A percentile compares a stretch with the other conserved stretches of the same genome.
Evolutionary conservation across 1,284 basidiomycete species (phyloP).

Genomic region (Uromyces viciae-fabae): DNA sequence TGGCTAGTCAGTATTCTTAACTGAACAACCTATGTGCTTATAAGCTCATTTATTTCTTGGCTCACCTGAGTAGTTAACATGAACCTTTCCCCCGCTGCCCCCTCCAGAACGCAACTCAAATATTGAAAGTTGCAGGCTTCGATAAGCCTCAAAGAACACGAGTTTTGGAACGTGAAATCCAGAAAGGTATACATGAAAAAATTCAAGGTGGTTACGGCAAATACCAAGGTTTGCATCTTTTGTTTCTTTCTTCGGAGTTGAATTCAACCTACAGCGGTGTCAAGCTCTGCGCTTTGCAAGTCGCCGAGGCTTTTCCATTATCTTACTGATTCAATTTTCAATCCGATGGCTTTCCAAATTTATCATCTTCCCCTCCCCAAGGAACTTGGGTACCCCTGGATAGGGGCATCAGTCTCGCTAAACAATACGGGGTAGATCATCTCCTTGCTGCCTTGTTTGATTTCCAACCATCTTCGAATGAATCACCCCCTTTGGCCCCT

Average conservation of each 20-base stretch:
- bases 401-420: conserved; percentile 76
- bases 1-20: conserved; percentile 63
- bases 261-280: no score
- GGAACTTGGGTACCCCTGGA: conserved; percentile 99
- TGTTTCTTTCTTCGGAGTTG: background rate
- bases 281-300: no score
- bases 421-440: conserved; percentile 86
- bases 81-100: no score
- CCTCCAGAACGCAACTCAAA: conserved; percentile 85
- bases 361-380: conserved; percentile 54
- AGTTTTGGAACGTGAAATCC: conserved; percentile 94
- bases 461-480: conserved; percentile 78
- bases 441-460: conserved; percentile 91
- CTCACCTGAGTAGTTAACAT: background rate
- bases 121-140: conserved; percentile 97
- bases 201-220: conserved; percentile 99
- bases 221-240: conserved; percentile 75
- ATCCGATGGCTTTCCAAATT: background rate
- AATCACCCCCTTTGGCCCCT: conserved; percentile 88
- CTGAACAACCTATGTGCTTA: background rate
- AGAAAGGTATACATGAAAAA: conserved; percentile 98
- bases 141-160: conserved; percentile 98
- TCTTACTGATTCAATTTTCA: background rate
- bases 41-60: background rate
- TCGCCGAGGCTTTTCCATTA: no score